phyloP scores from a whole-genome alignment of 768 basidiomycete species.

The Cyclocybe aegerita region DNA sequence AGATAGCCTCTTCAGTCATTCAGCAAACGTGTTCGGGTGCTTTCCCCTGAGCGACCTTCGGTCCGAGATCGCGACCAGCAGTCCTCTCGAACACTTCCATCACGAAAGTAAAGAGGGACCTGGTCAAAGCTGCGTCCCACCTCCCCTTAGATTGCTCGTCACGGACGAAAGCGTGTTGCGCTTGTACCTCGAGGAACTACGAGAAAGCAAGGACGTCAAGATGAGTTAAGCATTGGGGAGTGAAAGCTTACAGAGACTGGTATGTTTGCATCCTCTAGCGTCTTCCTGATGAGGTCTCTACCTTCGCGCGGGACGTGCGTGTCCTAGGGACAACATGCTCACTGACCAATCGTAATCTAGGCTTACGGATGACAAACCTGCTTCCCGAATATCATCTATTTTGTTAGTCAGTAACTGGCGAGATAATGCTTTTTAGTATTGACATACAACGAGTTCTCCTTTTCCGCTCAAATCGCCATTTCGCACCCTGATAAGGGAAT shows the following conservation, averaged over 20 bases:
- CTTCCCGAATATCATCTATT: conserved; percentile 92
- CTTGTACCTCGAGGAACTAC: conserved; percentile 93
- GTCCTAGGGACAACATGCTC: conserved; percentile 47
- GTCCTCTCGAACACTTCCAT: conserved; percentile 93
- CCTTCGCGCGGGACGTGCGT: conserved; percentile 91
- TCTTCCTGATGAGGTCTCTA: conserved; percentile 79
- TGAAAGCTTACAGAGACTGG: conserved; percentile 57
- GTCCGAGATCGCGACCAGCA: conserved; percentile 82
- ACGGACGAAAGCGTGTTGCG: conserved; percentile 95
- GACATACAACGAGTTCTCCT: conserved; percentile 79
- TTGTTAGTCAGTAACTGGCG: background rate
- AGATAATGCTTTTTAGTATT: background rate
- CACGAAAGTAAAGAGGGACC: conserved; percentile 80
- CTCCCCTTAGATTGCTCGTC: conserved; percentile 91
- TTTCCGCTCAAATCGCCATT: conserved; percentile 77
- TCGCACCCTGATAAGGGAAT: conserved; percentile 71
- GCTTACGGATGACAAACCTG: conserved; percentile 49
- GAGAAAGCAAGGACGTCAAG: background rate
- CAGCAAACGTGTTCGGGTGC: conserved; percentile 80
- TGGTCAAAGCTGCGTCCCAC: conserved; percentile 92
- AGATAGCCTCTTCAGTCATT: background rate
- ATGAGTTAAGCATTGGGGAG: background rate
- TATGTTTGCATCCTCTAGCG: conserved; percentile 79
- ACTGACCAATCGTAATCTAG: background rate
- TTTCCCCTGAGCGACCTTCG: conserved; percentile 42